Evolutionary conservation across 345 rosid species (phyloP), one percentile per base, ranked within the genome.

Genomic region (Lagerstroemia speciosa): DNA sequence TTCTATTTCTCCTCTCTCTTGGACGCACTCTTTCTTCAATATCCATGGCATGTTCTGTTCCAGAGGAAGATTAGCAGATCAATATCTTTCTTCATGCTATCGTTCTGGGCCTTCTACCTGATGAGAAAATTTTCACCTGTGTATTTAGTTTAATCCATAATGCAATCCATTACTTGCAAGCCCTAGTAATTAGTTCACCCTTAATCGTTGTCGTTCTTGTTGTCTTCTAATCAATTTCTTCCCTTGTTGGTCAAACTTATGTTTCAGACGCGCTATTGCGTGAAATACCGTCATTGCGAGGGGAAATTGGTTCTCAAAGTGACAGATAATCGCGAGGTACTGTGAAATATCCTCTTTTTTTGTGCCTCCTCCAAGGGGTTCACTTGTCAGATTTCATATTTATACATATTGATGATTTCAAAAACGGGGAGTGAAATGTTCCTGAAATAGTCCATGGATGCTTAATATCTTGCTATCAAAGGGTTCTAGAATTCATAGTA

Each of bases 281-380:
- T 89, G 82, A 94, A 94, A 87, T 94, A 89, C 76, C 76, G 99
- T 66, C 96, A 91, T 72, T 87, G 96, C 31, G 97, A 94, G 8
- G 97, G 97, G 69, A 91, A 88, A 73, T 81, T 94, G 91, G 92
- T 94, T 80, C 94, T 94, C 76, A 94, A 91, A 85, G 99, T 94
- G 79, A 91, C 99, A 65, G 97, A 94, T 75, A 87, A 94, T 86
- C 90, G 83, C 78, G 95, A 94, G 95, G 97, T 87, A 80, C 33
- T 67, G 10, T 30, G 31, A 64, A 33, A n/a, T 24, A 30, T 34
- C 11, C 0, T 36, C n/a, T 30, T 17, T 77, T 2, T 65, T 34
- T 46, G 53, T 64, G 29, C 66, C 57, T 57, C 17, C 34, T n/a
- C 6, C n/a, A 53, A 53, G 7, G 12, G 29, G 30, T 53, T 53